A percentile compares a stretch with the other conserved stretches of the same genome.
phyloP scores from a whole-genome alignment of 257 asterid genomes.

The Asclepias syriaca region DNA sequence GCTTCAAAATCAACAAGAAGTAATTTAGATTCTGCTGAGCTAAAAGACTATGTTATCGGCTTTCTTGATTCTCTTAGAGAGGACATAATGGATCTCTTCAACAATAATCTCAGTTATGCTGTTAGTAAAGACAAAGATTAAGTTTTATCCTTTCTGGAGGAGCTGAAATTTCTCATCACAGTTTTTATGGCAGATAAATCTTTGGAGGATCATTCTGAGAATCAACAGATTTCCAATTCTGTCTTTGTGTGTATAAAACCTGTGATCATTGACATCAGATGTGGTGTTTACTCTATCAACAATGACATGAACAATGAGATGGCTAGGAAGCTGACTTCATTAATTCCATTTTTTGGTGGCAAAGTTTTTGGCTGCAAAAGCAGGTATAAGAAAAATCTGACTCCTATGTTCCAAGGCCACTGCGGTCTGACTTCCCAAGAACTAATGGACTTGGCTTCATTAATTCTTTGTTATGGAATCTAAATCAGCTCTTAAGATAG shows the following conservation, averaged over 20 bases:
- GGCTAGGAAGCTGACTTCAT: background rate
- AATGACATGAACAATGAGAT: background rate
- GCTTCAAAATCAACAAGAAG: background rate
- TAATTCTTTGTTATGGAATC: background rate
- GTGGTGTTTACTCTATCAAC: background rate
- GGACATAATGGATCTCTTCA: too few relatives aligned
- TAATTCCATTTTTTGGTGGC: background rate
- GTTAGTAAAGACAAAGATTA: too few relatives aligned
- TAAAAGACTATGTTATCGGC: too few relatives aligned
- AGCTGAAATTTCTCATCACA: background rate
- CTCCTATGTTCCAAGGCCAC: background rate
- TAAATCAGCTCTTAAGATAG: background rate
- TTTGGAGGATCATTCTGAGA: background rate
- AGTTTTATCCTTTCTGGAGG: background rate
- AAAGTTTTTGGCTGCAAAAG: background rate
- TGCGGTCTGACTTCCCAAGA: slow-evolving; percentile 2
- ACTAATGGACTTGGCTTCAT: slow-evolving; percentile 3
- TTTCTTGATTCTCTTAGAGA: too few relatives aligned
- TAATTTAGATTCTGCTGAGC: background rate
- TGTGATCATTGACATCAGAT: too few relatives aligned
- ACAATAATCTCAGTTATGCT: too few relatives aligned
- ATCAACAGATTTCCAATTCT: background rate
- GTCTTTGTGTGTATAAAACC: background rate
- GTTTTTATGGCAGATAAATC: background rate
- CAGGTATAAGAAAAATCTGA: too few relatives aligned